phyloP scores from a whole-genome alignment of 2,329 filamentous ascomycete genomes.

The Fusarium graminum region DNA sequence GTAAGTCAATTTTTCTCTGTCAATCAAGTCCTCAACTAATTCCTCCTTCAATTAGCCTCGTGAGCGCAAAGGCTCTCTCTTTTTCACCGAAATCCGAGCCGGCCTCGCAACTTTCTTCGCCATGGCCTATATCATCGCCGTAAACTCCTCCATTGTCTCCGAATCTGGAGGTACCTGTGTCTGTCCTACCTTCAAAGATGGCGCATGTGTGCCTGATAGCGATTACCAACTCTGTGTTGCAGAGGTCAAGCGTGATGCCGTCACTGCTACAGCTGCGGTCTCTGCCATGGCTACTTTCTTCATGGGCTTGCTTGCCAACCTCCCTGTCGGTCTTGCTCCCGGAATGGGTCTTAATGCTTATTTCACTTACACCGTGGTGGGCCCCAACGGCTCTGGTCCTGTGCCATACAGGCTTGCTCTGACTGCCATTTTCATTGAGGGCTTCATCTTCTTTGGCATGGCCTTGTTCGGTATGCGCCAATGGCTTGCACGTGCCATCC shows the following conservation, averaged over 20 bases:
- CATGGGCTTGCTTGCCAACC: conserved; percentile 86
- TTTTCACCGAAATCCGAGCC: conserved; percentile 86
- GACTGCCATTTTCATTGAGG: conserved; percentile 90
- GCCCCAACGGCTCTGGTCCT: conserved; percentile 77
- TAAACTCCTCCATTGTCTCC: conserved; percentile 67
- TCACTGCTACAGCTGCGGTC: conserved; percentile 88
- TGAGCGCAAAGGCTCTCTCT: conserved; percentile 80
- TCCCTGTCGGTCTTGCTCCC: conserved; percentile 61
- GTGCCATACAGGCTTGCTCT: conserved; percentile 82
- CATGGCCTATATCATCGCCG: conserved; percentile 68
- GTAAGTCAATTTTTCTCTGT: conserved; percentile 64
- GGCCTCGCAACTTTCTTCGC: conserved; percentile 85
- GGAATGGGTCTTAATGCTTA: conserved; percentile 82
- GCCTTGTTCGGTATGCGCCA: conserved; percentile 86
- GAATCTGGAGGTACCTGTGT: conserved; percentile 82
- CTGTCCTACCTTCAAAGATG: conserved; percentile 68
- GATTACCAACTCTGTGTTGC: conserved; percentile 74
- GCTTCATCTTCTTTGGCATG: conserved; percentile 84
- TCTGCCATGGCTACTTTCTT: conserved; percentile 82
- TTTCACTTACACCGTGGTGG: conserved; percentile 81
- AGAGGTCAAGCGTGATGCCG: conserved; percentile 79
- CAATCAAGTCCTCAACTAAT: conserved; percentile 2
- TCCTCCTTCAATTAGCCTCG: conserved; percentile 62
- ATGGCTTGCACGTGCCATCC: conserved; percentile 88
- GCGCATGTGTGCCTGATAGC: conserved; percentile 63